phyloP scores from a whole-genome alignment of 495 filamentous ascomycete species.

The Tuber umbilicatum region DNA sequence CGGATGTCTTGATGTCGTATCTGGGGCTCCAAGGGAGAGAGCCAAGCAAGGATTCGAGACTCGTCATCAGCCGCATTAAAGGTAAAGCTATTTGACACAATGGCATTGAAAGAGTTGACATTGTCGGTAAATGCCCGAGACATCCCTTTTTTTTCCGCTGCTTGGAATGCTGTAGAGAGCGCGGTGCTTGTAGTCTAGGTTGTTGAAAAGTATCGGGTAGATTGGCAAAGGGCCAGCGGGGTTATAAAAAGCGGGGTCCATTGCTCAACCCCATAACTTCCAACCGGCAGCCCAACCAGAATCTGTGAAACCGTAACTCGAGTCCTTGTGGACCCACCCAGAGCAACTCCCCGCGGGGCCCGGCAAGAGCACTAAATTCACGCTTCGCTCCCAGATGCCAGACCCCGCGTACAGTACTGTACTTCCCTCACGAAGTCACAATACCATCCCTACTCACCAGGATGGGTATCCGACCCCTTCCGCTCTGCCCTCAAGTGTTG shows the following conservation, averaged over 20 bases:
- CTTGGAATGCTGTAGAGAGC: neutral
- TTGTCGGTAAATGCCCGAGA: neutral
- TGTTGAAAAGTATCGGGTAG: neutral
- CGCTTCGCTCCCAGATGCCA: too few relatives aligned
- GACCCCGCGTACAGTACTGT: too few relatives aligned
- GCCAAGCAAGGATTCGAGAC: neutral
- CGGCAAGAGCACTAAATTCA: too few relatives aligned
- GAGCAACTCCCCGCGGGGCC: too few relatives aligned
- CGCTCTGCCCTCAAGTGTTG: too few relatives aligned
- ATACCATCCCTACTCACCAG: too few relatives aligned
- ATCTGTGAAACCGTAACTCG: neutral
- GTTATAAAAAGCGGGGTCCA: neutral
- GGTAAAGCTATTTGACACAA: neutral
- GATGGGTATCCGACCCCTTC: too few relatives aligned
- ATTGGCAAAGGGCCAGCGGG: neutral
- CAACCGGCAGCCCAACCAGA: neutral
- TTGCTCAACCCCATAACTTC: too few relatives aligned
- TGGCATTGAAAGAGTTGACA: neutral
- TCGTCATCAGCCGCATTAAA: neutral
- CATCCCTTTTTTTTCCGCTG: neutral
- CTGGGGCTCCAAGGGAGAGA: neutral
- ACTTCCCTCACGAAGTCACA: too few relatives aligned
- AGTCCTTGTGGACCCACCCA: too few relatives aligned
- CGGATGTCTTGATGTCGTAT: neutral
- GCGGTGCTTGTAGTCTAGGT: too few relatives aligned